Conservation (phyloP, 2,329 filamentous ascomycete species). For the Paecilomyces niveus region DNA sequence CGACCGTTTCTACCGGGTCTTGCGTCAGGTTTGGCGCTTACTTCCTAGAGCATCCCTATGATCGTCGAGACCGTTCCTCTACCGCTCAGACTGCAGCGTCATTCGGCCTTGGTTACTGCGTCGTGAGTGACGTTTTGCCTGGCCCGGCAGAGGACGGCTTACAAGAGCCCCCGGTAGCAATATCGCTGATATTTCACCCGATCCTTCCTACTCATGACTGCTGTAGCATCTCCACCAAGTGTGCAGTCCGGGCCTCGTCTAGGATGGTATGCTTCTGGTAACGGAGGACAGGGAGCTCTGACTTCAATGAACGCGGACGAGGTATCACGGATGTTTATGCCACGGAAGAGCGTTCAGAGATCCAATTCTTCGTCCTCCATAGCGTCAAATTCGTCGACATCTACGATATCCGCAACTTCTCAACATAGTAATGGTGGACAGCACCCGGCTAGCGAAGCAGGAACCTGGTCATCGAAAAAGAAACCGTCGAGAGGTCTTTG, state of each 20-base stretch:
- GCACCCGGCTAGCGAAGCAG: slow-evolving; percentile 27
- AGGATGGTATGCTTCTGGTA: slow-evolving; percentile 53
- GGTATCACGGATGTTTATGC: slow-evolving; percentile 79
- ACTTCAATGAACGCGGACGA: slow-evolving; percentile 77
- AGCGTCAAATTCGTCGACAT: slow-evolving; percentile 52
- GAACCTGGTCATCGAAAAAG: slow-evolving; percentile 38
- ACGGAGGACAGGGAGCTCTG: slow-evolving; percentile 53
- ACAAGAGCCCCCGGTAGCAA: not conserved
- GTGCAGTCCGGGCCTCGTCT: slow-evolving; percentile 55
- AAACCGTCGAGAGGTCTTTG: slow-evolving; percentile 50
- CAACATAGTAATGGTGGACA: slow-evolving; percentile 33
- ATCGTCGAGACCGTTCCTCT: slow-evolving; percentile 1
- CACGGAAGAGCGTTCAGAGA: slow-evolving; percentile 78
- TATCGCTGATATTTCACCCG: not conserved
- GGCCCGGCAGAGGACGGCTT: not conserved
- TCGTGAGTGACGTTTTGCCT: not conserved
- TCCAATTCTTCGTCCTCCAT: slow-evolving; percentile 88
- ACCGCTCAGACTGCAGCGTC: slow-evolving; percentile 1
- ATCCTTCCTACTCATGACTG: slow-evolving; percentile 50
- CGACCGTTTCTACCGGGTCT: not conserved
- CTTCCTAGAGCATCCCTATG: slow-evolving; percentile 3
- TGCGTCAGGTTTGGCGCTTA: slow-evolving; percentile 2
- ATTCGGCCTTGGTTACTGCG: not conserved
- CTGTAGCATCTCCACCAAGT: slow-evolving; percentile 58
- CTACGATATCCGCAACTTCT: slow-evolving; percentile 26